Percentiles rank a stretch among this genome's conserved stretches.
phyloP scores from a whole-genome alignment of 2,329 filamentous ascomycete species.

The Venturia aucupariae region DNA sequence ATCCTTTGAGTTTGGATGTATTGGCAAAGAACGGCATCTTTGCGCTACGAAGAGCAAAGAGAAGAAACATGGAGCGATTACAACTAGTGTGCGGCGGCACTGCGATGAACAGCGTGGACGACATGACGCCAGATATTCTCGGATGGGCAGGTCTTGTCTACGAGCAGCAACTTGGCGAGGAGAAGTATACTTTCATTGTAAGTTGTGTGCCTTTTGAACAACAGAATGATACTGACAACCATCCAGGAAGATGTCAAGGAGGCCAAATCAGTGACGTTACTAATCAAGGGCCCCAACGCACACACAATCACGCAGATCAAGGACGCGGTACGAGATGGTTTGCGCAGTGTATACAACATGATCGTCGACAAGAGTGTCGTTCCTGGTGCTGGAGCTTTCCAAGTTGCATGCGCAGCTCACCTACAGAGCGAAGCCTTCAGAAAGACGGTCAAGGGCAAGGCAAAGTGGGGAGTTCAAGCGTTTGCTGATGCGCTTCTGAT shows the following conservation, averaged over 20 bases:
- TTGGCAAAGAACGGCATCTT: slow-evolving; percentile 97
- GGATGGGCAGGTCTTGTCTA: slow-evolving; percentile 96
- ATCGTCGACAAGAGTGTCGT: slow-evolving; percentile 97
- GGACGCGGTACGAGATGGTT: slow-evolving; percentile 88
- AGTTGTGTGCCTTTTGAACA: slow-evolving; percentile 15
- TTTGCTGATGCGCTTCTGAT: slow-evolving; percentile 92
- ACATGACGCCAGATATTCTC: slow-evolving; percentile 75
- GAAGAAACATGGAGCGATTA: slow-evolving; percentile 97
- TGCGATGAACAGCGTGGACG: slow-evolving; percentile 94
- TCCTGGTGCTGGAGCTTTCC: slow-evolving; percentile 89
- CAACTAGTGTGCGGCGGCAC: slow-evolving; percentile 88
- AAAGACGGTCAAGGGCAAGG: slow-evolving; percentile 93
- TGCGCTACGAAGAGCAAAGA: slow-evolving; percentile 86
- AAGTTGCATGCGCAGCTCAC: slow-evolving; percentile 83
- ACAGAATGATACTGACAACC: slow-evolving; percentile 19
- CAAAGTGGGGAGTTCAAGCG: slow-evolving; percentile 88
- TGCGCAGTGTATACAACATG: slow-evolving; percentile 97
- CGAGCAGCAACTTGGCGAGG: slow-evolving; percentile 93
- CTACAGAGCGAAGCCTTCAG: slow-evolving; percentile 78
- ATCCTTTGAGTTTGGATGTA: slow-evolving; percentile 89
- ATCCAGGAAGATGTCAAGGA: slow-evolving; percentile 84
- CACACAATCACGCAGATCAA: slow-evolving; percentile 97
- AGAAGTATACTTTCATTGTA: slow-evolving; percentile 92
- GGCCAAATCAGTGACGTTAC: slow-evolving; percentile 90
- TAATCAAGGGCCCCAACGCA: slow-evolving; percentile 96